Percentiles rank a stretch among this genome's conserved stretches.
Conservation (phyloP, 306 rosid species). For the Sicyos baderoa region DNA sequence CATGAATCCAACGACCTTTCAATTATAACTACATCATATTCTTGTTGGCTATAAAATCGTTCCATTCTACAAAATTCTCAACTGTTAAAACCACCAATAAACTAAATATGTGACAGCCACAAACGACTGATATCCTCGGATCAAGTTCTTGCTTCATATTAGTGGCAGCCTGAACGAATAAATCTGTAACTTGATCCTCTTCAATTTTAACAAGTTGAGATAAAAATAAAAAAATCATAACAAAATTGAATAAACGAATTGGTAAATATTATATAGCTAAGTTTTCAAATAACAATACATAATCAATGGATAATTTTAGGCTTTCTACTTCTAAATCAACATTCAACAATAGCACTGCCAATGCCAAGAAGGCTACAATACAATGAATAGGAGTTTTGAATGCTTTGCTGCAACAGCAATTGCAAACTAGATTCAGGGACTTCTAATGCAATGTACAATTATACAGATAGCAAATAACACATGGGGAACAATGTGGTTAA, state of each 20-base stretch:
- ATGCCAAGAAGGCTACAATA: background rate
- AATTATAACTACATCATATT: too few species aligned
- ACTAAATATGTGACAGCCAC: too few species aligned
- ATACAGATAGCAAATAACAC: background rate
- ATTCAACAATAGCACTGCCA: background rate
- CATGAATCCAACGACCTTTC: too few species aligned
- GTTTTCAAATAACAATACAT: background rate
- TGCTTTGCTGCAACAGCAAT: conserved; percentile 8
- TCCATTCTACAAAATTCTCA: too few species aligned
- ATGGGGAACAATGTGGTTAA: background rate
- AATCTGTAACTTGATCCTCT: background rate
- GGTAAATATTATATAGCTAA: background rate
- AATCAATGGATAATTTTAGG: background rate
- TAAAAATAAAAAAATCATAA: background rate
- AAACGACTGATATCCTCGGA: background rate
- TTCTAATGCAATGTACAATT: too few species aligned
- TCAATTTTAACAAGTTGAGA: background rate
- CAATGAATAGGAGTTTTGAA: conserved; percentile 2
- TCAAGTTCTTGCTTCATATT: background rate
- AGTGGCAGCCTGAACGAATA: background rate
- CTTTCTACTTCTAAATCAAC: background rate
- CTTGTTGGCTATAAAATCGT: too few species aligned
- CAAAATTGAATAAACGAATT: background rate
- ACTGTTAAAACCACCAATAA: too few species aligned
- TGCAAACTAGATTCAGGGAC: background rate